These are phyloP conservation scores for Dioscorea cayenensis DNA, from an alignment of 116 monocot genomes.

Conservation along the genomic window DNA sequence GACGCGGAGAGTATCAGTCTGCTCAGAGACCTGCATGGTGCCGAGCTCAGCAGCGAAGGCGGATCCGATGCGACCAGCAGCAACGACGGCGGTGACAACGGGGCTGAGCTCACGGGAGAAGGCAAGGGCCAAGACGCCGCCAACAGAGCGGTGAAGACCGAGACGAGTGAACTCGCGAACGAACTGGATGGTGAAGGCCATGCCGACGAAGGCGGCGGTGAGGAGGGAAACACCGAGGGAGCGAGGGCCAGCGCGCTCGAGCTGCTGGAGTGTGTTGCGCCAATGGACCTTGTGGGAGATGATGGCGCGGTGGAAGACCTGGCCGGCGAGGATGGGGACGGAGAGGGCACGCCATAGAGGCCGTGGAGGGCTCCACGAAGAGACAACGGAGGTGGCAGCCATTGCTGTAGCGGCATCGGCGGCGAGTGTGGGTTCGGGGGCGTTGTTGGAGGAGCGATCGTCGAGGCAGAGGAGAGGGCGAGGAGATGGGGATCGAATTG, in stretches of 20 bases:
- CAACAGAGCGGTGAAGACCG: conserved; percentile 86
- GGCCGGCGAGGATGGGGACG: conserved; percentile 57
- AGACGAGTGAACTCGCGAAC: conserved; percentile 90
- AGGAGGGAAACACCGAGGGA: conserved; percentile 87
- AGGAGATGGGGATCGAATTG: background rate
- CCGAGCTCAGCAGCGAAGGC: conserved; percentile 95
- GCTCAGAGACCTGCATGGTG: conserved; percentile 96
- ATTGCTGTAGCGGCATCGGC: background rate
- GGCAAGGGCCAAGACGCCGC: conserved; percentile 88
- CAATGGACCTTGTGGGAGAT: conserved; percentile 46
- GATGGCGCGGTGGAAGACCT: conserved; percentile 52
- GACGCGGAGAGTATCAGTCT: conserved; percentile 78
- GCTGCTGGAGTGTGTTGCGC: conserved; percentile 72
- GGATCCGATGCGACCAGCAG: conserved; percentile 68
- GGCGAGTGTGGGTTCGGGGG: background rate
- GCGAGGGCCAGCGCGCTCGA: conserved; percentile 74
- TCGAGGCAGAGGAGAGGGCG: background rate
- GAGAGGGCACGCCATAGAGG: conserved; percentile 67
- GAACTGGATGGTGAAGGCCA: conserved; percentile 98
- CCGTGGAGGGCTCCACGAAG: conserved; percentile 51
- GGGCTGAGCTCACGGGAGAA: conserved; percentile 88
- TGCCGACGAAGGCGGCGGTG: conserved; percentile 91
- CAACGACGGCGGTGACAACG: conserved; percentile 76
- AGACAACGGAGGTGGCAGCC: background rate
- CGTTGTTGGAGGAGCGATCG: too few relatives aligned